These are phyloP conservation scores for Grosmannia penicillata DNA, from an alignment of 2,329 filamentous ascomycete genomes.

Conservation along the genomic window DNA sequence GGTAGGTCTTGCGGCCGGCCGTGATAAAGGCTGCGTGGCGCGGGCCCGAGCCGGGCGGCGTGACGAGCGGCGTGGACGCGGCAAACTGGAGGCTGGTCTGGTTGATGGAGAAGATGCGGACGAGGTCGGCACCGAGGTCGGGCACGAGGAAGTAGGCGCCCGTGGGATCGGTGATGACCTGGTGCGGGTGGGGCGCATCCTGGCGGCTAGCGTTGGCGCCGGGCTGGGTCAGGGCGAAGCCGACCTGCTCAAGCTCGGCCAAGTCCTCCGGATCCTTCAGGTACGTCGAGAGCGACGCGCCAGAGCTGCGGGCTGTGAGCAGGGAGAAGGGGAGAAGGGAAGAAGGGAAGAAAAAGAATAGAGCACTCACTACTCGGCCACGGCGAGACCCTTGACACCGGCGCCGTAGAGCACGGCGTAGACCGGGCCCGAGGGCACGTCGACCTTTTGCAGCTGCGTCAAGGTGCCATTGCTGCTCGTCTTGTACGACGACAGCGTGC, in stretches of 20 bases:
- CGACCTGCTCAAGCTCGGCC: conserved; percentile 20
- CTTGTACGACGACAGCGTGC: conserved; percentile 28
- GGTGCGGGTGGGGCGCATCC: conserved; percentile 45
- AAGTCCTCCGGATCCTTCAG: conserved; percentile 23
- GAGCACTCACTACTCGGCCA: conserved; percentile 30
- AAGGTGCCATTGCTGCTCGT: conserved; percentile 24
- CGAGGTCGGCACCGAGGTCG: conserved; percentile 49
- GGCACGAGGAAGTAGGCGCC: conserved; percentile 47
- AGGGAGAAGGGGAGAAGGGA: not conserved
- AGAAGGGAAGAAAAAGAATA: not conserved
- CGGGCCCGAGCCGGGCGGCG: conserved; percentile 43
- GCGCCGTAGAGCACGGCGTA: conserved; percentile 27
- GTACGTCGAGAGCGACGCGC: conserved; percentile 29
- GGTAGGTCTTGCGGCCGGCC: conserved; percentile 28
- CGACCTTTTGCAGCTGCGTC: conserved; percentile 19
- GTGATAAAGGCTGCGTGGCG: conserved; percentile 47
- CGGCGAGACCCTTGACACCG: conserved; percentile 22
- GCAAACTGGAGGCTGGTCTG: conserved; percentile 27
- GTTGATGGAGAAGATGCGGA: conserved; percentile 42
- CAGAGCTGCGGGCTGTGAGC: conserved; percentile 9
- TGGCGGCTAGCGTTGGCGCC: conserved; percentile 31
- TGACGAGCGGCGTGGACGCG: conserved; percentile 22
- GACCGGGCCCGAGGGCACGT: conserved; percentile 26
- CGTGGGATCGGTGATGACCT: conserved; percentile 51
- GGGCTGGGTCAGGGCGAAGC: conserved; percentile 23